phyloP scores from a whole-genome alignment of 306 rosid species.

The Rosa multiflora region DNA sequence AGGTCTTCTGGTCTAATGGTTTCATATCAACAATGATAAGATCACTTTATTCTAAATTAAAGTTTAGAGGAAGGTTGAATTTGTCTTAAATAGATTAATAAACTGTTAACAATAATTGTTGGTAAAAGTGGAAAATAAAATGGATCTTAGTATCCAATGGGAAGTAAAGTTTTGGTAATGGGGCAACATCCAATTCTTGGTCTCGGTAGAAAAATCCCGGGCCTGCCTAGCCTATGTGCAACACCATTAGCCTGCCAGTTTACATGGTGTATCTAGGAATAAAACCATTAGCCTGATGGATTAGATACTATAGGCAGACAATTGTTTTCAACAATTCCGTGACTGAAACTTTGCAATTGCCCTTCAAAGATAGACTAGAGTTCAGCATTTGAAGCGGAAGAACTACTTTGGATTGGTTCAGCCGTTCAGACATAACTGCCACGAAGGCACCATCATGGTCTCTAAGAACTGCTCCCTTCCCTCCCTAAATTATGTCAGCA shows the following conservation, averaged over 20 bases:
- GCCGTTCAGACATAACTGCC: neutral
- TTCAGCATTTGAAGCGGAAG: neutral
- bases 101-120: no score
- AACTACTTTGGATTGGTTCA: no score
- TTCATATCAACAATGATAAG: neutral
- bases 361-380: neutral
- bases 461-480: no score
- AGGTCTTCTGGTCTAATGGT: neutral
- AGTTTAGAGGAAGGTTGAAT: neutral
- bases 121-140: no score
- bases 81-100: neutral
- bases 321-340: neutral
- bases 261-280: neutral
- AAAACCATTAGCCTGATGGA: no score
- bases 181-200: no score
- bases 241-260: neutral
- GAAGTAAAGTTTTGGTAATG: neutral
- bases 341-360: no score
- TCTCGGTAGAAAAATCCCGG: no score
- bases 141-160: no score
- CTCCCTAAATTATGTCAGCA: neutral
- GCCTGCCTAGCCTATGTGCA: no score
- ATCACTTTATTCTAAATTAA: neutral
- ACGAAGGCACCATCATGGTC: no score
- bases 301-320: neutral